Base-by-base conservation (phyloP, 352 stramenopile genomes). In the Phytophthora pisi region DNA sequence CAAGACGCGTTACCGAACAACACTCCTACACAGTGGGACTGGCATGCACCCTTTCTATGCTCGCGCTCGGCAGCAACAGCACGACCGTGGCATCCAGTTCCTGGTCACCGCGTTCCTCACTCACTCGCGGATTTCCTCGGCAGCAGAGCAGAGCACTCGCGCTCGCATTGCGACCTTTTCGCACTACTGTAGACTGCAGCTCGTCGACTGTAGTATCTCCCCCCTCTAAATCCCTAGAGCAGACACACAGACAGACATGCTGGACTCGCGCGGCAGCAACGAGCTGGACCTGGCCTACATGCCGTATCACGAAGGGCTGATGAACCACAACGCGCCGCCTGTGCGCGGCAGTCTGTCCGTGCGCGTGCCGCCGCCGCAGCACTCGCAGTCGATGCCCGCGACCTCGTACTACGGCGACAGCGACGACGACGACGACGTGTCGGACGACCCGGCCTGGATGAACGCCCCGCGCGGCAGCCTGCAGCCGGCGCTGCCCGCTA, bases 361-460 rank as follows among this genome's bases (percentile, higher is more conserved):
- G 51, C 63, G 67, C 18, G 63, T 76, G 28, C 36, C 62, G 11
- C 65, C 61, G 51, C 50, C 61, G 15, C 59, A 75, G 57, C 51
- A 68, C 61, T 51, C 56, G 61, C 60, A 70, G 43, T 36, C 55
- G 47, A 61, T 74, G 47, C 40, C 40, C 16, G 51, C 75, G 53
- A 72, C 50, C 23, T 57, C 61, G n/a, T 77, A 74, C 40, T 74
- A 70, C 57, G 64, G 55, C 40, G 62, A 77, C 46, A 70, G 61
- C 30, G 78, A 84, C 52, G 78, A 87, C 31, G 78, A 89, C 43
- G 81, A 93, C 59, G 83, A 90, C 45, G 78, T 83, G 43, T 89
- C 78, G 59, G 83, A 90, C 61, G 81, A 90, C 55, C 82, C 82
- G 15, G 70, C 77, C 28, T 92, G 84, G 84, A 91, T 90, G 81